These are phyloP conservation scores for Sedum album DNA, from an alignment of 164 flowering plant species.

Conservation along the genomic window DNA sequence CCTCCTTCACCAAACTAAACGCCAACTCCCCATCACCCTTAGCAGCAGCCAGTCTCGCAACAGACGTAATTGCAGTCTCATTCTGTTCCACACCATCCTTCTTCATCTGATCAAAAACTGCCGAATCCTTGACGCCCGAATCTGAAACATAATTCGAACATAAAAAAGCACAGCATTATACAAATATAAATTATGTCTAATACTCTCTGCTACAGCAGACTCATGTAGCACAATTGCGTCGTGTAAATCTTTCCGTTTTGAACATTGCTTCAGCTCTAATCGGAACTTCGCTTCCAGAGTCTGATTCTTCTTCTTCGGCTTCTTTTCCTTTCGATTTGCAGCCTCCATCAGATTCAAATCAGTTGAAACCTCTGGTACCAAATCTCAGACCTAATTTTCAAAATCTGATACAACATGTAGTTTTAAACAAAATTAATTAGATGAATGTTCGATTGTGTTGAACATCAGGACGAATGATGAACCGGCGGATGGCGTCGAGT, in stretches of 20 bases:
- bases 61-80: constrained; percentile 72
- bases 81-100: constrained; percentile 32
- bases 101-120: constrained; percentile 49
- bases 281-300: constrained; percentile 43
- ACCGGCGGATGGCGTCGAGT: no score
- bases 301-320: constrained; percentile 25
- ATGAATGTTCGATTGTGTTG: no score
- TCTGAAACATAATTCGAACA: constrained; percentile 44
- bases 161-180: constrained; percentile 61
- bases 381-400: no score
- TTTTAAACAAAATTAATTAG: no score
- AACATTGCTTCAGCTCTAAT: constrained; percentile 44
- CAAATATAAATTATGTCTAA: constrained; percentile 40
- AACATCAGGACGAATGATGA: no score
- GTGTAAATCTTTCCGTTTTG: constrained; percentile 49
- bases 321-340: no score
- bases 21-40: constrained; percentile 64
- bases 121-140: constrained; percentile 18
- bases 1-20: constrained; percentile 40
- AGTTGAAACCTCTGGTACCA: no score
- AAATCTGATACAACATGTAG: no score
- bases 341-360: no score
- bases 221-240: constrained; percentile 63
- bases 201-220: constrained; percentile 26
- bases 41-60: constrained; percentile 65